phyloP scores from a whole-genome alignment of 2,329 filamentous ascomycete genomes.

The Fusarium nematophilum region DNA sequence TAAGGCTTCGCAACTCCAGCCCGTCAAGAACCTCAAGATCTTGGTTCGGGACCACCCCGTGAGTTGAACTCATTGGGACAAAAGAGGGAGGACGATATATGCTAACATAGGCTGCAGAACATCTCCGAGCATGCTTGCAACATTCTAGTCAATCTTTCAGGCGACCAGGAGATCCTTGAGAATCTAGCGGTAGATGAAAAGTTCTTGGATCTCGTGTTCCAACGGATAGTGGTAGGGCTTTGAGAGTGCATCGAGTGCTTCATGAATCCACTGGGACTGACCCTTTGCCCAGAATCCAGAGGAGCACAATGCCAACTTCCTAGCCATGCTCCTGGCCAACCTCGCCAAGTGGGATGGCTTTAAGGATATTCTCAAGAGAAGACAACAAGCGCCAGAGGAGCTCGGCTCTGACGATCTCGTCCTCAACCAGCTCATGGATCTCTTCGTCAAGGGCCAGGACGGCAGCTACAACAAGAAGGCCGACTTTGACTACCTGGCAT shows the following conservation, averaged over 20 bases:
- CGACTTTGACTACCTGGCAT: conserved; percentile 92
- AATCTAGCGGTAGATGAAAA: conserved; percentile 80
- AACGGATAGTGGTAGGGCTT: conserved; percentile 73
- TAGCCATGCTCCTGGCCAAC: conserved; percentile 94
- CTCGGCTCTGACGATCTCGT: conserved; percentile 78
- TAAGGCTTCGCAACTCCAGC: conserved; percentile 81
- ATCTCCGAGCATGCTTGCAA: conserved; percentile 94
- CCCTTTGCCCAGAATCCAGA: conserved; percentile 67
- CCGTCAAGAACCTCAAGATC: conserved; percentile 88
- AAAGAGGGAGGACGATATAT: too few species aligned
- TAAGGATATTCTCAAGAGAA: conserved; percentile 74
- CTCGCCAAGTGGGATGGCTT: conserved; percentile 83
- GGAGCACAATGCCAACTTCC: conserved; percentile 84
- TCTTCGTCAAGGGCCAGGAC: conserved; percentile 92
- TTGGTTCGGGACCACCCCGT: conserved; percentile 86
- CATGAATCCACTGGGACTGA: conserved; percentile 4
- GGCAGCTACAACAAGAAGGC: conserved; percentile 86
- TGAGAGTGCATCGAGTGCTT: neutral
- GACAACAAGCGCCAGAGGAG: conserved; percentile 74
- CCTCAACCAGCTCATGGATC: conserved; percentile 92
- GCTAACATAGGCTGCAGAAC: conserved; percentile 62
- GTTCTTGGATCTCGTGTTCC: conserved; percentile 80
- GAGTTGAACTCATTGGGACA: conserved; percentile 46
- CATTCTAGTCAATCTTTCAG: conserved; percentile 87
- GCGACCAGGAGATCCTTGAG: conserved; percentile 80